Conservation (phyloP, 345 rosid genomes). For the Triadica sebifera region DNA sequence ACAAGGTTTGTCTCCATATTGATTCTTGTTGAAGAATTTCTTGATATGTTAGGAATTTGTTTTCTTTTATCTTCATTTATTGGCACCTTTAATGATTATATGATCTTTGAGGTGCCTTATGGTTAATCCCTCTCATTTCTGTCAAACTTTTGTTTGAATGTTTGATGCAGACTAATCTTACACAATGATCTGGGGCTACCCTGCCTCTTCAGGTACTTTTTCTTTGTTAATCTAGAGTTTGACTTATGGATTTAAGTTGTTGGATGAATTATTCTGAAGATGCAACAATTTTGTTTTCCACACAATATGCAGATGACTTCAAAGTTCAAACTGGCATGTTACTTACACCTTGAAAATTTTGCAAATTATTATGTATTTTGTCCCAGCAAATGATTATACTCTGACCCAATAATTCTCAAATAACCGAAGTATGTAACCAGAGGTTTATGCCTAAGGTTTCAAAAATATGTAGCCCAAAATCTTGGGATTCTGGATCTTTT, state of each 20-base stretch:
- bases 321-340: not conserved
- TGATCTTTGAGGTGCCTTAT: conserved; percentile 12
- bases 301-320: not conserved
- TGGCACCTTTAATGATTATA: conserved; percentile 1
- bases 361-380: too few relatives aligned
- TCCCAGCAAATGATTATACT: not conserved
- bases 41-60: conserved; percentile 6
- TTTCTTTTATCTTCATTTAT: not conserved
- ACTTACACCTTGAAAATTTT: not conserved
- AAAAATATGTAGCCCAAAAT: too few relatives aligned
- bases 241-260: not conserved
- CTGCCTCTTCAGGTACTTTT: conserved; percentile 85
- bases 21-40: not conserved
- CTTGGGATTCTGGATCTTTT: too few relatives aligned
- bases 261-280: not conserved
- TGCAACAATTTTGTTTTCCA: not conserved
- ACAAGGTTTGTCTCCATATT: conserved; percentile 67
- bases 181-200: conserved; percentile 94
- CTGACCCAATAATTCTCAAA: not conserved
- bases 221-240: not conserved
- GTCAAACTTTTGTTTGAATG: conserved; percentile 10
- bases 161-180: conserved; percentile 81
- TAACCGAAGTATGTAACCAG: too few relatives aligned
- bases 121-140: not conserved
- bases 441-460: too few relatives aligned